phyloP scores from a whole-genome alignment of 768 basidiomycete species.

The Rossbeevera mucosa region DNA sequence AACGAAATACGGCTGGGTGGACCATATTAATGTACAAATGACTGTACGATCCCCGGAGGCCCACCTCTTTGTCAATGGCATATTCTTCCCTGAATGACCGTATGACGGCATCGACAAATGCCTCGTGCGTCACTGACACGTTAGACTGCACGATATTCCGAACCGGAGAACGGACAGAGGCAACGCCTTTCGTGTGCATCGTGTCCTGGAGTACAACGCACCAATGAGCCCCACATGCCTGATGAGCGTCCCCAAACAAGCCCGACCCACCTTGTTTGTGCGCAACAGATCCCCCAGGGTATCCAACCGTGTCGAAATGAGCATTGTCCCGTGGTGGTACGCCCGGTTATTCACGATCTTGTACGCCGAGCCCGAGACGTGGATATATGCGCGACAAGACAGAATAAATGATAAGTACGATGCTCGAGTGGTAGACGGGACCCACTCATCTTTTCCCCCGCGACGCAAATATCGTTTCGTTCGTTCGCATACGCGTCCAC shows the following conservation, averaged over 20 bases:
- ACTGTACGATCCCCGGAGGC: background rate
- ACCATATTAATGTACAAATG: background rate
- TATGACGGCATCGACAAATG: slow-evolving; percentile 67
- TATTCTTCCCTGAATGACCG: slow-evolving; percentile 64
- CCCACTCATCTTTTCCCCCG: slow-evolving; percentile 79
- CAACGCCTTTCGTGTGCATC: slow-evolving; percentile 81
- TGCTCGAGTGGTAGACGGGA: background rate
- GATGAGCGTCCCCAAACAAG: background rate
- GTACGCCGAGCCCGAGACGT: slow-evolving; percentile 98
- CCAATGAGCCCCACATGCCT: background rate
- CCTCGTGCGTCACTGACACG: slow-evolving; percentile 53
- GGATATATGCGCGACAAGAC: slow-evolving; percentile 1
- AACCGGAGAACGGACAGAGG: slow-evolving; percentile 90
- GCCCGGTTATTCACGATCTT: slow-evolving; percentile 88
- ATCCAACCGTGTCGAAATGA: slow-evolving; percentile 75
- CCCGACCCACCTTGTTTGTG: slow-evolving; percentile 56
- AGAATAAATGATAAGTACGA: slow-evolving; percentile 1
- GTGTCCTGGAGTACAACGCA: slow-evolving; percentile 46
- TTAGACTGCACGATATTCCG: slow-evolving; percentile 67
- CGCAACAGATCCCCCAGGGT: slow-evolving; percentile 70
- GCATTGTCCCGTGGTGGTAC: slow-evolving; percentile 99
- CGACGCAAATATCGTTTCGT: slow-evolving; percentile 87
- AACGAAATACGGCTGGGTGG: slow-evolving; percentile 38
- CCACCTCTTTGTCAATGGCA: slow-evolving; percentile 33
- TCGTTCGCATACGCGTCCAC: slow-evolving; percentile 80